A percentile compares a stretch with the other conserved stretches of the same genome.
phyloP scores from a whole-genome alignment of 2,329 filamentous ascomycete species.

The Rhinocladiella mackenziei region DNA sequence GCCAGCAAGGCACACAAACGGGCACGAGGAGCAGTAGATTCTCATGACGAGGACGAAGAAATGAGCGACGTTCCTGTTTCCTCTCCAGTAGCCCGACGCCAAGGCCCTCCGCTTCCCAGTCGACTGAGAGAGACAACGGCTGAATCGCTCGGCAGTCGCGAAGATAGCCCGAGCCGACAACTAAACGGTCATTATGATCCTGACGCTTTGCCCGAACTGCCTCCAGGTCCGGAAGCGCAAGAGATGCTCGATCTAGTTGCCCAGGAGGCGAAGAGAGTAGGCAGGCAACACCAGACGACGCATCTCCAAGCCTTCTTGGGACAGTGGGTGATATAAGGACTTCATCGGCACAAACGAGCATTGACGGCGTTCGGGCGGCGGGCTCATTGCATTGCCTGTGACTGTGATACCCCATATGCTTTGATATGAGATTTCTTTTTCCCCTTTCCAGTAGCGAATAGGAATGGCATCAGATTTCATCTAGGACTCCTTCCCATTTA shows the following conservation, averaged over 20 bases:
- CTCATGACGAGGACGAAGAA: conserved; percentile 34
- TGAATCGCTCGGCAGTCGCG: conserved; percentile 23
- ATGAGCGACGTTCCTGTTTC: conserved; percentile 32
- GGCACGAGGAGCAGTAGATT: conserved; percentile 34
- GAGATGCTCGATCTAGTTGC: conserved; percentile 29
- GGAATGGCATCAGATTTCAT: background rate
- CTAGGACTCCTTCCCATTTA: conserved; percentile 3
- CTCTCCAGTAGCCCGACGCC: conserved; percentile 32
- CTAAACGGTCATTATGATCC: conserved; percentile 27
- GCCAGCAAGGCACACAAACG: conserved; percentile 42
- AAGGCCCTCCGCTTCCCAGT: conserved; percentile 13
- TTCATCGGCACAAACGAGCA: background rate
- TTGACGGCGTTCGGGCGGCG: conserved; percentile 6
- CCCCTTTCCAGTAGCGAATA: no score
- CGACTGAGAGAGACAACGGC: conserved; percentile 17
- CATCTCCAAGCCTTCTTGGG: conserved; percentile 29
- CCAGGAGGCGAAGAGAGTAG: conserved; percentile 28
- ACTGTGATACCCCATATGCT: conserved; percentile 25
- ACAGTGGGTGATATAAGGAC: conserved; percentile 20
- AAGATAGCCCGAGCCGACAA: conserved; percentile 30
- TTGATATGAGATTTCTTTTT: conserved; percentile 6
- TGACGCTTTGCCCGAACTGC: conserved; percentile 26
- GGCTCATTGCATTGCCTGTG: conserved; percentile 11
- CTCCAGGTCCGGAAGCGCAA: conserved; percentile 28
- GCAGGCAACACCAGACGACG: conserved; percentile 27